phyloP scores from a whole-genome alignment of 2,329 filamentous ascomycete species.

The Scopulariopsis brevicaulis region DNA sequence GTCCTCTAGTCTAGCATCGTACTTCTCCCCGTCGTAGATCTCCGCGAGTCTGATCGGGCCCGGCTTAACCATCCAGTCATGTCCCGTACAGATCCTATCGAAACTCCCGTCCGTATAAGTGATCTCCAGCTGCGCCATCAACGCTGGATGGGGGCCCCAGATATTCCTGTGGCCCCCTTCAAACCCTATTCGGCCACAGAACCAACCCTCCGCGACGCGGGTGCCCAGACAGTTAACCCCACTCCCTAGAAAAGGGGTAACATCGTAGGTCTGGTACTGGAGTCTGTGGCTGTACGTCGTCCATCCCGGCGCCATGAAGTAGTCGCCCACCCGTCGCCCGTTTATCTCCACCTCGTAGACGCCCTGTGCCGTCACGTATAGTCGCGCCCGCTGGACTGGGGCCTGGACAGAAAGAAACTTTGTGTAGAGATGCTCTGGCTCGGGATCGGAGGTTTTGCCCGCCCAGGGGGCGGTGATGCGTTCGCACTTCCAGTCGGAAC shows the following conservation, averaged over 20 bases:
- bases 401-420: constrained; percentile 17
- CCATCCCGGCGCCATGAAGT: constrained; percentile 39
- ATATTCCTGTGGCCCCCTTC: constrained; percentile 17
- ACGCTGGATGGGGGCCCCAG: constrained; percentile 24
- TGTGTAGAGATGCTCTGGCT: constrained; percentile 20
- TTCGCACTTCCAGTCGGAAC: constrained; percentile 22
- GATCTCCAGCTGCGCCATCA: constrained; percentile 26
- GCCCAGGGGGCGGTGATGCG: constrained; percentile 7
- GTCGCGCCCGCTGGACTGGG: constrained; percentile 16
- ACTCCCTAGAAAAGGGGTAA: constrained; percentile 24
- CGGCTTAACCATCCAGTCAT: constrained; percentile 18
- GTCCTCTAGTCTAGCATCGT: constrained; percentile 5
- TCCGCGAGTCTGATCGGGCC: constrained; percentile 7
- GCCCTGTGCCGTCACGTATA: constrained; percentile 34
- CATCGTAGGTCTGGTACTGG: constrained; percentile 42
- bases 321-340: constrained; percentile 24
- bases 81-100: constrained; percentile 23
- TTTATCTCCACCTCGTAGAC: constrained; percentile 36
- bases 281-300: constrained; percentile 35
- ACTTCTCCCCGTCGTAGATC: constrained; percentile 9
- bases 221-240: constrained; percentile 23
- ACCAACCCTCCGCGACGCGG: constrained; percentile 39
- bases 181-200: constrained; percentile 21
- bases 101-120: constrained; percentile 4
- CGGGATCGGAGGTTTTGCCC: constrained; percentile 13